phyloP scores from a whole-genome alignment of 2,329 filamentous ascomycete species.

The Periconia digitata region DNA sequence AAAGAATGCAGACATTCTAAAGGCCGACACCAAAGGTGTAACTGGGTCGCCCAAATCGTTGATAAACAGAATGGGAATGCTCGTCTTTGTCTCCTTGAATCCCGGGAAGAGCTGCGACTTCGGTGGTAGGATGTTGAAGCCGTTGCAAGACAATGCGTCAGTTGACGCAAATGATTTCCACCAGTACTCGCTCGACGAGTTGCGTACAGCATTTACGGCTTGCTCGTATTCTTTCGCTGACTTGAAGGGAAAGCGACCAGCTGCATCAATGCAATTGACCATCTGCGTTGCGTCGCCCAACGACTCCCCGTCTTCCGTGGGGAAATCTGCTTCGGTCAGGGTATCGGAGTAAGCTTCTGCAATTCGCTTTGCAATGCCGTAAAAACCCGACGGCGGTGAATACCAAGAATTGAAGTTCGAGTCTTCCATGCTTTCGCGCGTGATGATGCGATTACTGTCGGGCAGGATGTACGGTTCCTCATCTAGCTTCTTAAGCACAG shows the following conservation, averaged over 20 bases:
- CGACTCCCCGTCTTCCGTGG: not conserved
- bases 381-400: not conserved
- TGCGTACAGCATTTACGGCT: not conserved
- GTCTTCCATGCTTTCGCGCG: not conserved
- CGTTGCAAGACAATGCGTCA: not conserved
- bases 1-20: slow-evolving; percentile 4
- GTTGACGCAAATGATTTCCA: not conserved
- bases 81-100: slow-evolving; percentile 1
- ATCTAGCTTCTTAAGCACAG: slow-evolving; percentile 6
- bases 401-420: not conserved
- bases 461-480: slow-evolving; percentile 18
- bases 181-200: not conserved
- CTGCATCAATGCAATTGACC: slow-evolving; percentile 11
- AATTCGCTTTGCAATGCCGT: not conserved
- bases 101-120: slow-evolving; percentile 13
- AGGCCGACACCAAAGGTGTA: slow-evolving; percentile 2
- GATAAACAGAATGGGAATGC: slow-evolving; percentile 1
- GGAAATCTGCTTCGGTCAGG: not conserved
- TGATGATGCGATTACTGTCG: not conserved
- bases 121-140: slow-evolving; percentile 10
- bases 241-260: slow-evolving; percentile 6
- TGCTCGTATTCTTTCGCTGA: slow-evolving; percentile 2
- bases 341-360: not conserved
- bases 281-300: not conserved
- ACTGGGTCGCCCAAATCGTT: slow-evolving; percentile 1